Conservation (phyloP, 768 basidiomycete species). For the Tricholoma furcatifolium region DNA sequence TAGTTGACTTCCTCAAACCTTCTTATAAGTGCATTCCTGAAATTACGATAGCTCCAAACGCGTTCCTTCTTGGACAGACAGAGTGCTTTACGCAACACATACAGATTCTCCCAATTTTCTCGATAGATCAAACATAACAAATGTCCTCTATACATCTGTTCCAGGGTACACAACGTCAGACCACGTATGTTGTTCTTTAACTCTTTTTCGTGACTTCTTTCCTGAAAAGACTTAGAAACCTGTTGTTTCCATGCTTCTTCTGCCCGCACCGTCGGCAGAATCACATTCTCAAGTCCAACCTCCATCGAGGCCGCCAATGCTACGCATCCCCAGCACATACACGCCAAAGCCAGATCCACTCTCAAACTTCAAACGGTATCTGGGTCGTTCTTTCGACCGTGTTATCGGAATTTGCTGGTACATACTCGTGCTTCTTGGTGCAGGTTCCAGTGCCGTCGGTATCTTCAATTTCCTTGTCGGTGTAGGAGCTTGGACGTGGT, state of each 20-base stretch:
- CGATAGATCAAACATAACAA: conserved; percentile 53
- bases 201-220: neutral
- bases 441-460: conserved; percentile 70
- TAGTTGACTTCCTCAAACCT: conserved; percentile 17
- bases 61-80: conserved; percentile 90
- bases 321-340: conserved; percentile 51
- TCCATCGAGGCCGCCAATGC: conserved; percentile 33
- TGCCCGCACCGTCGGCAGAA: conserved; percentile 47
- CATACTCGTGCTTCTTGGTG: conserved; percentile 70
- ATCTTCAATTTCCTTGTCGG: conserved; percentile 73
- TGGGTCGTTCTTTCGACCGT: conserved; percentile 69
- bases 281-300: neutral
- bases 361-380: conserved; percentile 56
- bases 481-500: conserved; percentile 64
- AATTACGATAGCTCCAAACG: conserved; percentile 53
- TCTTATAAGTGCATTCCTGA: conserved; percentile 7
- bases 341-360: conserved; percentile 52
- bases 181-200: conserved; percentile 55
- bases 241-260: conserved; percentile 64
- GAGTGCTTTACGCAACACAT: conserved; percentile 81
- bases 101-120: conserved; percentile 57
- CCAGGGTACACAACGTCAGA: conserved; percentile 88
- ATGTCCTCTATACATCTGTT: conserved; percentile 75
- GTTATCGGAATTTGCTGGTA: conserved; percentile 80
- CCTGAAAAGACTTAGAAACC: conserved; percentile 64